phyloP scores from a whole-genome alignment of 192 early-diverging fungal species.

The Chytriomyces sp. region DNA sequence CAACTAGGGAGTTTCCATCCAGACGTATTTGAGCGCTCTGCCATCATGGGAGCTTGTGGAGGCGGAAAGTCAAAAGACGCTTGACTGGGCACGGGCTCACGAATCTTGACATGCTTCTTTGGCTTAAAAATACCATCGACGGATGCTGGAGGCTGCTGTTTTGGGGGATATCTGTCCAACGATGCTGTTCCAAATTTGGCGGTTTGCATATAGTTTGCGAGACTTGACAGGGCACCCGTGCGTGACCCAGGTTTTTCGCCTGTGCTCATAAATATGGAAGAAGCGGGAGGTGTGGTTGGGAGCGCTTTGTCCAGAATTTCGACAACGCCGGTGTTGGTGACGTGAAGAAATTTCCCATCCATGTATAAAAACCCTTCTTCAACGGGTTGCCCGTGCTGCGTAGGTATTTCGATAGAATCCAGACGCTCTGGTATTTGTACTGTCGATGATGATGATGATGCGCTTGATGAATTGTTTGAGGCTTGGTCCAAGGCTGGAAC shows the following conservation, averaged over 20 bases:
- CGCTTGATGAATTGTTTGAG: neutral
- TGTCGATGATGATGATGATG: neutral
- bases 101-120: neutral
- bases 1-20: neutral
- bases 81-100: neutral
- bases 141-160: too few relatives aligned
- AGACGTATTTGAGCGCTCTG: neutral
- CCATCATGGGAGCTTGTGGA: neutral
- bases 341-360: constrained; percentile 15
- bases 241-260: neutral
- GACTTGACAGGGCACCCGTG: neutral
- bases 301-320: neutral
- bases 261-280: neutral
- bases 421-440: constrained; percentile 15
- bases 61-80: neutral
- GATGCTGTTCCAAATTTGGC: neutral
- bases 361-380: constrained; percentile 26
- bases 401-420: constrained; percentile 4
- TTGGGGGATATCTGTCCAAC: neutral
- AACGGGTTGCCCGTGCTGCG: neutral
- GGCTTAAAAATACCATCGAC: neutral
- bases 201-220: neutral
- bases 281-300: neutral
- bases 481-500: neutral
- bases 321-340: neutral